Conservation (phyloP, 768 basidiomycete genomes). For the Cantharellus cinnabarinus region DNA sequence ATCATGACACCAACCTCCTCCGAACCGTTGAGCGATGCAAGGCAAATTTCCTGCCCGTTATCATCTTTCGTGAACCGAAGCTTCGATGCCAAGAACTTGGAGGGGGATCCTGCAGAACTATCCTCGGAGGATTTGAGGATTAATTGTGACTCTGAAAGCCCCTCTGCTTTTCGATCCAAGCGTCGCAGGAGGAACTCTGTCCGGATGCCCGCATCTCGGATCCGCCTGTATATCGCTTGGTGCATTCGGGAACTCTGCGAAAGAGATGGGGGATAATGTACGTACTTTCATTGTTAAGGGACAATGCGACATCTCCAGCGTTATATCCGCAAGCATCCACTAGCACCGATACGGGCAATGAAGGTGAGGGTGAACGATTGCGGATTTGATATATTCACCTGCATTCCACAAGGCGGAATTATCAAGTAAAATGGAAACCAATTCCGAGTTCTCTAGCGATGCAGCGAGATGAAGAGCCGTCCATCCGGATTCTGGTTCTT, state of each 20-base stretch:
- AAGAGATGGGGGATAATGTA: neutral
- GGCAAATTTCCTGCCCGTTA: slow-evolving; percentile 65
- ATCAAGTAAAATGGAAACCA: slow-evolving; percentile 49
- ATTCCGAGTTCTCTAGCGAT: slow-evolving; percentile 41
- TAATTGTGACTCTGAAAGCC: slow-evolving; percentile 14
- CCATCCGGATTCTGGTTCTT: slow-evolving; percentile 57
- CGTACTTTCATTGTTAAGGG: slow-evolving; percentile 48
- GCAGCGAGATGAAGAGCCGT: slow-evolving; percentile 78
- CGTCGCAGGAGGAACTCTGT: slow-evolving; percentile 60
- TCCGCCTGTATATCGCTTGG: slow-evolving; percentile 31
- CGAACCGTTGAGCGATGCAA: slow-evolving; percentile 35
- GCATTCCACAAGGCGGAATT: slow-evolving; percentile 85
- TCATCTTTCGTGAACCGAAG: slow-evolving; percentile 50
- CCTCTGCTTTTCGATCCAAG: slow-evolving; percentile 15
- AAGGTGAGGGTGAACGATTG: slow-evolving; percentile 7
- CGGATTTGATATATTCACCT: slow-evolving; percentile 22
- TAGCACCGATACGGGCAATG: slow-evolving; percentile 15
- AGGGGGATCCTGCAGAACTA: slow-evolving; percentile 39
- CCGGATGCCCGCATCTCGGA: slow-evolving; percentile 85
- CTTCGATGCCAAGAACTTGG: slow-evolving; percentile 48
- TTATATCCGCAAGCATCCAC: slow-evolving; percentile 66
- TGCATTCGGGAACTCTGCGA: neutral
- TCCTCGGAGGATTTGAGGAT: slow-evolving; percentile 30
- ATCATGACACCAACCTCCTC: slow-evolving; percentile 97
- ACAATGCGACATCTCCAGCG: slow-evolving; percentile 78